Base-by-base conservation (phyloP, 805 yeast genomes). In the Suhomyces tanzawaensis region DNA sequence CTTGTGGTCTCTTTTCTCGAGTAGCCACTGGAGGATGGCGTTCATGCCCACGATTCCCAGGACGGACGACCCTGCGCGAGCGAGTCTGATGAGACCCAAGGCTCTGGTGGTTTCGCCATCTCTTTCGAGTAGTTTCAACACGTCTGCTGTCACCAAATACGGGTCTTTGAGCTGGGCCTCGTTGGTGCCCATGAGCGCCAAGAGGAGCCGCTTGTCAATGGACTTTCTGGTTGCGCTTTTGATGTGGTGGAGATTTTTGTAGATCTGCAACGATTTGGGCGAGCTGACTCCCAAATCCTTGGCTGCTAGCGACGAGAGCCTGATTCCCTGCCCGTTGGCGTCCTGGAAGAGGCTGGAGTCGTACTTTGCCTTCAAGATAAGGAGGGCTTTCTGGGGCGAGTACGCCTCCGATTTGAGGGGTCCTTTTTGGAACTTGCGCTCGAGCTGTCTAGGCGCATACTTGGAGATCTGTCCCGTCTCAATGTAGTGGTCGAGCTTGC, bases 111-210 rank as follows among this genome's bases (percentile, higher is more conserved):
- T 44, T 22, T 57, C 53, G 24, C 75, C 77, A 37, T 68, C 77
- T 36, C 75, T 57, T 14, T 60, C 62, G 23, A 85, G 57, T 40
- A 82, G 73, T 37, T 74, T 72, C 12, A 60, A 48, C 0, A 76
- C 79, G 42, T 82, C 82, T 26, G 67, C 55, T 14, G 76, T 76
- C 11, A 84, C 78, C 19, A 74, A 49, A 34, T 65, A 64, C 0
- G 88, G 75, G 53, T 85, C 87, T 34, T 70, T 58, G 23, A 85
- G 44, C 51, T 79, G 84, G 19, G 66, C 66, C 4, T 74, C 78
- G 21, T 75, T 74, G 0, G 79, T 71, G 2, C 90, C 91, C 24
- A 40, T 27, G 8, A 40, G 18, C 3, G 72, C 66, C 51, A 74
- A 74, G 28, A 77, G 47, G 39, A 83, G 56, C 34, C 77, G 57